Percentiles rank a stretch among this genome's conserved stretches.
Evolutionary conservation across 768 basidiomycete species (phyloP).

Genomic region (Lanmaoa rubissima): DNA sequence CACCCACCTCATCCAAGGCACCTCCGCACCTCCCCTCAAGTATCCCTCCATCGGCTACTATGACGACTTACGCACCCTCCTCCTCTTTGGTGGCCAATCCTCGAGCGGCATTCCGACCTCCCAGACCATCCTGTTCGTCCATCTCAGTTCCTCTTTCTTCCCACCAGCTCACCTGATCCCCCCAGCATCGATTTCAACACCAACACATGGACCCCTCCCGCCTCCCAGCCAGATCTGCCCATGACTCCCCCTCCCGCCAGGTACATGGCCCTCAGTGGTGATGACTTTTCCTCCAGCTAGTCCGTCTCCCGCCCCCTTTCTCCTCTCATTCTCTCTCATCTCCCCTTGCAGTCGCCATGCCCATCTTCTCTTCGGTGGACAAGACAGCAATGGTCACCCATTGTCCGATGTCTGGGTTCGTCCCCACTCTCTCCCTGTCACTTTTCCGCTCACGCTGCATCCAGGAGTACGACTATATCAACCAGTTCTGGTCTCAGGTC

Average conservation of each 20-base stretch:
- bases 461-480: constrained; percentile 75
- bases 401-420: constrained; percentile 76
- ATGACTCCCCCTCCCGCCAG: constrained; percentile 53
- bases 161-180: constrained; percentile 3
- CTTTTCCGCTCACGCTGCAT: constrained; percentile 7
- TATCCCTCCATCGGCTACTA: constrained; percentile 67
- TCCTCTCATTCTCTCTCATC: constrained; percentile 18
- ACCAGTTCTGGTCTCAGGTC: constrained; percentile 74
- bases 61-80: constrained; percentile 48
- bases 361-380: constrained; percentile 74
- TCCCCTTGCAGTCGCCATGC: constrained; percentile 58
- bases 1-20: constrained; percentile 51
- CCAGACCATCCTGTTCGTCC: constrained; percentile 64
- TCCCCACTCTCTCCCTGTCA: background rate
- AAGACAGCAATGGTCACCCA: constrained; percentile 48
- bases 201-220: constrained; percentile 59
- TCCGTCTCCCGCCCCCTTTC: constrained; percentile 36
- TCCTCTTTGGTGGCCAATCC: constrained; percentile 78
- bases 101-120: constrained; percentile 59
- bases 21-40: constrained; percentile 59
- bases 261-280: constrained; percentile 61
- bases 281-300: constrained; percentile 83
- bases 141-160: background rate
- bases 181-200: constrained; percentile 60
- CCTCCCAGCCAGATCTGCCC: constrained; percentile 49